A percentile compares a stretch with the other conserved stretches of the same genome.
Conservation (phyloP, 176 grass and related monocot species). For the Carex parvula region DNA sequence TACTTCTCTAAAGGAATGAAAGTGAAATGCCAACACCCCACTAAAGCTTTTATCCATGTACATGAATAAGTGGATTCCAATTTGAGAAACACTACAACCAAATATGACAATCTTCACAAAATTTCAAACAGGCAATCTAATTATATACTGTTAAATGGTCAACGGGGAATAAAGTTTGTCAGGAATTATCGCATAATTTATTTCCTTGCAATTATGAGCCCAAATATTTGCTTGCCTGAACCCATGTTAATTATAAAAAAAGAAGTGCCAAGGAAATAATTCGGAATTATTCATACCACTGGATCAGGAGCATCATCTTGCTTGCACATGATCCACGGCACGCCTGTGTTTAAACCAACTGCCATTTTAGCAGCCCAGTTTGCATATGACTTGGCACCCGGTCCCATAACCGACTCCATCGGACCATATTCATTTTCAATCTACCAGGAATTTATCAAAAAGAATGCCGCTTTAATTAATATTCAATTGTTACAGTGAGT, state of each 20-base stretch:
- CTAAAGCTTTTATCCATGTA: background rate
- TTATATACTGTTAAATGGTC: background rate
- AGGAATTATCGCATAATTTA: background rate
- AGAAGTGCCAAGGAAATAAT: background rate
- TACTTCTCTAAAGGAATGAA: conserved; percentile 26
- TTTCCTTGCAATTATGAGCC: background rate
- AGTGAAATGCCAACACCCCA: conserved; percentile 24
- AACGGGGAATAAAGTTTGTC: background rate
- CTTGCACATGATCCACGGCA: conserved; percentile 99
- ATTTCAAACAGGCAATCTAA: background rate
- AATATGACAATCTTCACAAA: background rate
- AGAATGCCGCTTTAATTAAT: background rate
- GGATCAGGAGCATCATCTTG: conserved; percentile 93
- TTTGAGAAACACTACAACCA: background rate
- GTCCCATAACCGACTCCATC: conserved; percentile 56
- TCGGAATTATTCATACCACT: conserved; percentile 42
- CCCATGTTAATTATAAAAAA: background rate
- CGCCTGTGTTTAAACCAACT: conserved; percentile 65
- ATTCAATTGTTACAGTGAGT: background rate
- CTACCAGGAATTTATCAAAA: conserved; percentile 33
- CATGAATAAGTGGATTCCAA: background rate
- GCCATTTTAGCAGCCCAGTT: conserved; percentile 93
- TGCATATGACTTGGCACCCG: conserved; percentile 50
- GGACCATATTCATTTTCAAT: conserved; percentile 91
- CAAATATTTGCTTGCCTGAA: background rate